Percentiles rank a stretch among this genome's conserved stretches.
These are phyloP conservation scores for Herpotrichia juniperi DNA, from an alignment of 2,329 filamentous ascomycete species.

Conservation along the genomic window DNA sequence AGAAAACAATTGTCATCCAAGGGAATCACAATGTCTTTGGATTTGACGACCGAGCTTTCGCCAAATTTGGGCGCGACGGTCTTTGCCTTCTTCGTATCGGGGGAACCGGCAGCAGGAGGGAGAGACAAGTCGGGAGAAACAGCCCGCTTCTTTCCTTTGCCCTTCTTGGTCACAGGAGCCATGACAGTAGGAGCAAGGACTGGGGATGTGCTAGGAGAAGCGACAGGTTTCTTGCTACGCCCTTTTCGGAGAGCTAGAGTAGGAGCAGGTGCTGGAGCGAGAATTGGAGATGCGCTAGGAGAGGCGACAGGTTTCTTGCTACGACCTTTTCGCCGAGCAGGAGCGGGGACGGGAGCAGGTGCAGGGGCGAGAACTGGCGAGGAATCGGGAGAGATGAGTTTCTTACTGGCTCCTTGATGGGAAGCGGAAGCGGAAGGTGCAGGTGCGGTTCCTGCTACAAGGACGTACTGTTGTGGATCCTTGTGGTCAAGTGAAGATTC, in stretches of 20 bases:
- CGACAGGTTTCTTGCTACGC: constrained; percentile 41
- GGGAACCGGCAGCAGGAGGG: not conserved
- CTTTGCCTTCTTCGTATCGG: constrained; percentile 13
- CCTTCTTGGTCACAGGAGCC: constrained; percentile 23
- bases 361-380: constrained; percentile 22
- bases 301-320: not conserved
- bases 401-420: not conserved
- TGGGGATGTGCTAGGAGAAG: constrained; percentile 25
- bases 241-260: constrained; percentile 3
- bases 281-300: not conserved
- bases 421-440: not conserved
- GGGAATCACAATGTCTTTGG: constrained; percentile 50
- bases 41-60: constrained; percentile 54
- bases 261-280: not conserved
- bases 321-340: not conserved
- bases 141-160: constrained; percentile 27
- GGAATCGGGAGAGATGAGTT: not conserved
- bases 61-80: constrained; percentile 32
- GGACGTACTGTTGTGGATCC: constrained; percentile 46
- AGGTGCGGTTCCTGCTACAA: not conserved
- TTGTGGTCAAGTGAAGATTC: constrained; percentile 50
- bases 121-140: constrained; percentile 15
- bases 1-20: constrained; percentile 54
- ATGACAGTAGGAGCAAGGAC: no score
- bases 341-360: not conserved